Evolutionary conservation across 1,139 yeast genomes (phyloP), one percentile per base, ranked within the genome.

Genomic region (Blastobotrys illinoisensis): DNA sequence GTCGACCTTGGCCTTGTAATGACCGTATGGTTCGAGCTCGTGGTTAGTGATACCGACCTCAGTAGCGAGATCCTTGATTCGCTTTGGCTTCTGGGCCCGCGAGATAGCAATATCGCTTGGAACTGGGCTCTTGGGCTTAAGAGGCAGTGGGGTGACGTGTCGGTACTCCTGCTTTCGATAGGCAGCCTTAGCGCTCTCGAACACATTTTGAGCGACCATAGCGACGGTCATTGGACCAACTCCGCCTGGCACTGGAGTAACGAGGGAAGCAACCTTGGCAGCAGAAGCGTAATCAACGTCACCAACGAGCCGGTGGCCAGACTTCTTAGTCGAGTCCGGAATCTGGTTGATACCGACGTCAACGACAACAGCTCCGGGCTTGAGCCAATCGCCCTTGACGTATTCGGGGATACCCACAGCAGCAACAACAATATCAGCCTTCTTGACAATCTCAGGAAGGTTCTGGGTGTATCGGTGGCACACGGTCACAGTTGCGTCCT

Each of bases 221-320:
- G 98, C 98, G 52, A 93, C 98, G 11, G 99, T 93, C 98, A 93
- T 93, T 65, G 99, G 99, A 53, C 99, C 99, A 58, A 93, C 99
- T 62, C 99, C 99, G 68, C 99, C 99, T 51, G 99, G 99, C 56
- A 93, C 99, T 26, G 99, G 99, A 21, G 99, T 93, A 67, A 93
- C 80, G 67, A 79, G 78, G 43, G 85, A 78, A 28, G 95, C 97
- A 58, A 79, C 81, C 54, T 80, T 75, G 51, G 79, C 68, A 54
- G 89, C 89, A 23, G 82, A 74, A 51, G 79, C 85, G 65, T 80
- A 90, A 61, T 91, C 96, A 58, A 91, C 97, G 69, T 93, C 99
- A 56, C 99, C 99, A 51, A 90, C 96, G 73, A 91, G 79, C 68
- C 86, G 82, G 66, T 82, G 81, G 50, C 99, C 99, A 7, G 88